Conservation (phyloP, 768 basidiomycete species). For the Macrocybe gigantea region DNA sequence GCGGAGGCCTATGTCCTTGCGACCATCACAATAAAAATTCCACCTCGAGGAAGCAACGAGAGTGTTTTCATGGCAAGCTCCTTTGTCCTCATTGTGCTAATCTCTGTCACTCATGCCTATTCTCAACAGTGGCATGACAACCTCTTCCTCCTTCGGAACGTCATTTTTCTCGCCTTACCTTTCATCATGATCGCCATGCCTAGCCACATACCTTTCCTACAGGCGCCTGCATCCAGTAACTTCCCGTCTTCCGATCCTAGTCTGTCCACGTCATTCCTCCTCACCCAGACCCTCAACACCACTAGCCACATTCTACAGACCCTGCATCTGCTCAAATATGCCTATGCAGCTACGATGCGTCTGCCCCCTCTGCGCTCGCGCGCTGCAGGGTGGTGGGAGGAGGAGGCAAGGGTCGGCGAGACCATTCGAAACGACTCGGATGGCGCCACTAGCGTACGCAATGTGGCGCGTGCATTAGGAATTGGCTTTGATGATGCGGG, state of each 20-base stretch:
- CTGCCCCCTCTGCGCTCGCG: slow-evolving; percentile 39
- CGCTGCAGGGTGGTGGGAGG: slow-evolving; percentile 51
- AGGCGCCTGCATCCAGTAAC: slow-evolving; percentile 12
- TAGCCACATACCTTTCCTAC: slow-evolving; percentile 26
- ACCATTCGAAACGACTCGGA: slow-evolving; percentile 41
- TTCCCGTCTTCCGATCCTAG: slow-evolving; percentile 21
- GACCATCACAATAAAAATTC: not conserved
- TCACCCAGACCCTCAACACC: slow-evolving; percentile 23
- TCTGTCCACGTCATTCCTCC: slow-evolving; percentile 9
- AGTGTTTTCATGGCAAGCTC: slow-evolving; percentile 27
- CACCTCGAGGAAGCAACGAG: not conserved
- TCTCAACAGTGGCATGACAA: slow-evolving; percentile 58
- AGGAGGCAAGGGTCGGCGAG: slow-evolving; percentile 46
- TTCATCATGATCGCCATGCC: slow-evolving; percentile 39
- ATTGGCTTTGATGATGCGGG: slow-evolving; percentile 24
- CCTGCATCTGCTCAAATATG: slow-evolving; percentile 50
- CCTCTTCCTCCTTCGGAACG: slow-evolving; percentile 45
- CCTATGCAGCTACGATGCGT: slow-evolving; percentile 53
- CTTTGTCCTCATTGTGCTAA: not conserved
- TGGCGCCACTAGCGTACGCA: slow-evolving; percentile 27
- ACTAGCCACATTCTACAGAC: slow-evolving; percentile 37
- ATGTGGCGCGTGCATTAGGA: slow-evolving; percentile 39
- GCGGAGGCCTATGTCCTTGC: not conserved
- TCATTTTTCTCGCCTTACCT: slow-evolving; percentile 55
- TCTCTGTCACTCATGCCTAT: not conserved